phyloP scores from a whole-genome alignment of 2,329 filamentous ascomycete species.

The Penicillium polonicum region DNA sequence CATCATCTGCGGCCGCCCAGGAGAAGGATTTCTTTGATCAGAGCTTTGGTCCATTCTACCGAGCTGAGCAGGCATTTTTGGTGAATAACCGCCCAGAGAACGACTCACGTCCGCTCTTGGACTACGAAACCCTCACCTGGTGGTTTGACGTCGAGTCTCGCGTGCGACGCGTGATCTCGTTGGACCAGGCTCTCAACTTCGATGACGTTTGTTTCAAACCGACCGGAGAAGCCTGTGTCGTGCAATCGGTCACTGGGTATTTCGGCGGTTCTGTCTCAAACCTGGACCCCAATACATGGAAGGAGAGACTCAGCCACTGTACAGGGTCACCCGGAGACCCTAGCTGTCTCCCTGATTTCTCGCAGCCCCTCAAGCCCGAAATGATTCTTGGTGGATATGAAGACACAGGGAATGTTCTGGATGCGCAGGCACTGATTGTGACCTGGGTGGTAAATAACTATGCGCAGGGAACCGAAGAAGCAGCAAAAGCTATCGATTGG shows the following conservation, averaged over 20 bases:
- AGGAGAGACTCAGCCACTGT: slow-evolving; percentile 69
- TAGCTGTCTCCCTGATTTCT: slow-evolving; percentile 81
- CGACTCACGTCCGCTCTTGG: slow-evolving; percentile 73
- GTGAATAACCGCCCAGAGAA: slow-evolving; percentile 75
- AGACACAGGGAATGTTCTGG: slow-evolving; percentile 60
- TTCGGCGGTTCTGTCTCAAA: slow-evolving; percentile 67
- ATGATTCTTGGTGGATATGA: slow-evolving; percentile 83
- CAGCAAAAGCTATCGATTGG: slow-evolving; percentile 81
- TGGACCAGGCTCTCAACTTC: slow-evolving; percentile 66
- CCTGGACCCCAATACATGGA: slow-evolving; percentile 68
- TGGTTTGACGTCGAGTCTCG: slow-evolving; percentile 88
- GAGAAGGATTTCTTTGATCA: slow-evolving; percentile 93
- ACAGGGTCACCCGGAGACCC: slow-evolving; percentile 69
- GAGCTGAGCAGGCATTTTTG: slow-evolving; percentile 87
- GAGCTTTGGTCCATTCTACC: slow-evolving; percentile 94
- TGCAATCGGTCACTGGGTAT: slow-evolving; percentile 90
- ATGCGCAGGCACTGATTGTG: slow-evolving; percentile 77
- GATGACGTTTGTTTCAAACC: slow-evolving; percentile 94
- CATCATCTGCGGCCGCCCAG: slow-evolving; percentile 81
- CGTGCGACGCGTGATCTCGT: slow-evolving; percentile 69
- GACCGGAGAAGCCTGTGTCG: slow-evolving; percentile 80
- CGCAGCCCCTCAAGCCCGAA: slow-evolving; percentile 80
- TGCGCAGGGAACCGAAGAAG: slow-evolving; percentile 67
- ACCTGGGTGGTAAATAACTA: slow-evolving; percentile 95
- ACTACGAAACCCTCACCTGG: slow-evolving; percentile 85